Percentiles rank a stretch among this genome's conserved stretches.
These are phyloP conservation scores for Remersonia thermophila DNA, from an alignment of 2,329 filamentous ascomycete genomes.

Conservation along the genomic window DNA sequence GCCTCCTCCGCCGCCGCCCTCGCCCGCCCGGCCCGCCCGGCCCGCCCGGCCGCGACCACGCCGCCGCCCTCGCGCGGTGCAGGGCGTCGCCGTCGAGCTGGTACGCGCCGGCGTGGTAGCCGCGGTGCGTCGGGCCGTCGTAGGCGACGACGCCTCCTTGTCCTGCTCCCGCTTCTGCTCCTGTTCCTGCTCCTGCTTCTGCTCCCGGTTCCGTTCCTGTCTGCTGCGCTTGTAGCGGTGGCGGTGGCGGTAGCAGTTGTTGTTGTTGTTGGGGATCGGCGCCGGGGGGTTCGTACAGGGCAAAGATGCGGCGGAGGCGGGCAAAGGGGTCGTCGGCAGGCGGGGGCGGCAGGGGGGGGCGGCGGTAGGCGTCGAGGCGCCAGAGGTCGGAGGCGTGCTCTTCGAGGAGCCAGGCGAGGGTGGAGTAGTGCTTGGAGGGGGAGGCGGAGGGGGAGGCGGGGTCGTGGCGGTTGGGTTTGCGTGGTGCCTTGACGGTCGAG, in stretches of 20 bases:
- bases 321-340: neutral
- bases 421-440: neutral
- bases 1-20: neutral
- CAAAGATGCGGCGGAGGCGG: neutral
- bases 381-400: conserved; percentile 4
- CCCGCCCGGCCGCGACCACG: neutral
- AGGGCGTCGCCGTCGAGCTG: neutral
- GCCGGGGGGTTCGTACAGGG: neutral
- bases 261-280: too few species aligned
- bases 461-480: neutral
- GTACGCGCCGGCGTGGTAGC: conserved; percentile 1
- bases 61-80: conserved; percentile 1
- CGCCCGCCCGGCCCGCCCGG: neutral
- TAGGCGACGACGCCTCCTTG: neutral
- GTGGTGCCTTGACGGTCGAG: too few species aligned
- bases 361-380: neutral
- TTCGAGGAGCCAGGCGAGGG: conserved; percentile 5
- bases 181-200: neutral
- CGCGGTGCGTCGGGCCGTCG: conserved; percentile 1
- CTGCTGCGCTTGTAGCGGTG: too few species aligned
- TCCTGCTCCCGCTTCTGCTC: too few species aligned
- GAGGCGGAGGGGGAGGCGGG: neutral
- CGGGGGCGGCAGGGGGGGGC: neutral
- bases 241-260: too few species aligned
- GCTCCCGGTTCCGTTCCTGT: too few species aligned